phyloP scores from a whole-genome alignment of 306 rosid genomes.

The cucumber (Cucumis sativus) region DNA sequence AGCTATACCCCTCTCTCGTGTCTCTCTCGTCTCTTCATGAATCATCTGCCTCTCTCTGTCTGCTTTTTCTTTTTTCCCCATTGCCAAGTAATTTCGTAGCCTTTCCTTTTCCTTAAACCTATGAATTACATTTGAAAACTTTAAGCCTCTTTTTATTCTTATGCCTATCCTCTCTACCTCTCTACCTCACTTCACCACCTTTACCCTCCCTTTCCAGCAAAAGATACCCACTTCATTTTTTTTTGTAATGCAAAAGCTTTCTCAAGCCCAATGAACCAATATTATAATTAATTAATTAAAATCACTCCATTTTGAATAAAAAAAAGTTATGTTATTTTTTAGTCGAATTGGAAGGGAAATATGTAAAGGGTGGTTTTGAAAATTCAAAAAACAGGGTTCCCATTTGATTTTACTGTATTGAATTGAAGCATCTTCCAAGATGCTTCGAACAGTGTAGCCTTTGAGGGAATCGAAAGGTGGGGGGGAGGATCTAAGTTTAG shows the following conservation, averaged over 20 bases:
- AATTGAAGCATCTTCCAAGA: slow-evolving; percentile 1
- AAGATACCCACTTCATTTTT: slow-evolving; percentile 13
- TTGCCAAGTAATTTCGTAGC: slow-evolving; percentile 5
- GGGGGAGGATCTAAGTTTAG: slow-evolving; percentile 4
- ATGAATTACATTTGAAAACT: slow-evolving; percentile 2
- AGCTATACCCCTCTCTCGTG: neutral
- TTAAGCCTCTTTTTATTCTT: neutral
- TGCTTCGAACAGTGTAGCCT: neutral
- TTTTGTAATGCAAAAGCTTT: slow-evolving; percentile 8
- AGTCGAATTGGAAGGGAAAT: neutral
- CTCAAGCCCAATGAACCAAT: neutral
- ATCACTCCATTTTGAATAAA: neutral
- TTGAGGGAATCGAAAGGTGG: neutral
- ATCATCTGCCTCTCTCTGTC: neutral
- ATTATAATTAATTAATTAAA: no score
- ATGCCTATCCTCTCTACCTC: neutral
- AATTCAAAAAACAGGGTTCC: neutral
- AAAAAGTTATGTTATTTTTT: no score
- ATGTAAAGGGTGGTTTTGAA: neutral
- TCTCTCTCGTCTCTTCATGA: neutral
- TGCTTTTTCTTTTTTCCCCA: neutral
- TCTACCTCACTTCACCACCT: neutral
- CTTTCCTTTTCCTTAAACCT: neutral
- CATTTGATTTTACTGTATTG: slow-evolving; percentile 1
- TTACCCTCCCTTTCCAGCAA: slow-evolving; percentile 2